These are phyloP conservation scores for Jatropha multifida DNA, from an alignment of 441 rosid species.

Conservation along the genomic window DNA sequence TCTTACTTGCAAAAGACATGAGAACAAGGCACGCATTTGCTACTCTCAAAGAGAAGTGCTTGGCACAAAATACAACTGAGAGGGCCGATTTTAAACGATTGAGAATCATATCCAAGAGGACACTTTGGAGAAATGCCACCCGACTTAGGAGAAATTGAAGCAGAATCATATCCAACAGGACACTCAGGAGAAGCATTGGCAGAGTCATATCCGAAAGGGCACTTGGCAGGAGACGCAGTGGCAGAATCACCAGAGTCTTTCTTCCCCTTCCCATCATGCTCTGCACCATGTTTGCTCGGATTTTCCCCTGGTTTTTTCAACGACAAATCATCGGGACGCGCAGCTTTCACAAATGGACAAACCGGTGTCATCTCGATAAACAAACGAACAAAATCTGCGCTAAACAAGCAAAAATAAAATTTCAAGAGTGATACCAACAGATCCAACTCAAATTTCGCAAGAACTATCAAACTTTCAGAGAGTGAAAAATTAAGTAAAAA, in stretches of 20 bases:
- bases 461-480: neutral
- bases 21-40: conserved; percentile 89
- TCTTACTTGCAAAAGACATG: conserved; percentile 91
- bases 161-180: conserved; percentile 60
- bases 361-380: conserved; percentile 52
- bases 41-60: conserved; percentile 71
- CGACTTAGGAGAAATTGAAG: conserved; percentile 20
- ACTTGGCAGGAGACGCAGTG: conserved; percentile 43
- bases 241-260: conserved; percentile 44
- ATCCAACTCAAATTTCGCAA: neutral
- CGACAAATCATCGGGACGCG: conserved; percentile 57
- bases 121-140: conserved; percentile 58
- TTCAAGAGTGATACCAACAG: neutral
- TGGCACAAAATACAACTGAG: conserved; percentile 90
- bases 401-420: conserved; percentile 6
- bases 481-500: neutral
- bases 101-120: conserved; percentile 91
- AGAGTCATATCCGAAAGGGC: conserved; percentile 54
- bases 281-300: conserved; percentile 31
- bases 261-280: conserved; percentile 31
- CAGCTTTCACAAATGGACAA: conserved; percentile 66
- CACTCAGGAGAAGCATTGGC: conserved; percentile 58
- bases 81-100: conserved; percentile 89
- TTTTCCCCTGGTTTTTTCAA: conserved; percentile 36
- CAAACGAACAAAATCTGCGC: conserved; percentile 17